Percentiles rank a stretch among this genome's conserved stretches.
These are phyloP conservation scores for Diaporthe vaccinii DNA, from an alignment of 2,329 filamentous ascomycete genomes.

Conservation along the genomic window DNA sequence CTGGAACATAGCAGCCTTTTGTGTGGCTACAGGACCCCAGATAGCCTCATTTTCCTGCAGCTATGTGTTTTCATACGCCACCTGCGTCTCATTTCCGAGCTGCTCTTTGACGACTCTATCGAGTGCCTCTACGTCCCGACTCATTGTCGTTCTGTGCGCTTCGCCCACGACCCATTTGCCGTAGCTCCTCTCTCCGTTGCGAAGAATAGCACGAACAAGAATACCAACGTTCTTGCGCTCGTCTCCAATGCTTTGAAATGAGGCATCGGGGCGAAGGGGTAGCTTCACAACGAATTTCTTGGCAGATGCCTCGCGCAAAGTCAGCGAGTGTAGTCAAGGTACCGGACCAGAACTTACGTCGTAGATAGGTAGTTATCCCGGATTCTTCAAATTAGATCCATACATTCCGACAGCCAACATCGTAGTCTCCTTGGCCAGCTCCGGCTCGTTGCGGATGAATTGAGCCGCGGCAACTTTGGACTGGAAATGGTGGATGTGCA, in stretches of 20 bases:
- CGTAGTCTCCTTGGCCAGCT: background rate
- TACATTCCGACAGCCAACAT: slow-evolving; percentile 7
- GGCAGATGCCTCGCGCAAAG: background rate
- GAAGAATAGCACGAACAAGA: slow-evolving; percentile 4
- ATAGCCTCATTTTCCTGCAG: background rate
- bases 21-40: background rate
- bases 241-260: slow-evolving; percentile 4
- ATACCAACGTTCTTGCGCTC: background rate
- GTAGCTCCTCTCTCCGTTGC: background rate
- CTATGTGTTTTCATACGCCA: background rate
- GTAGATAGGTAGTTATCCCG: background rate
- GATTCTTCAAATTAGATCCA: background rate
- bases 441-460: background rate
- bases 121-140: background rate
- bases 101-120: background rate
- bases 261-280: background rate
- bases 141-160: background rate
- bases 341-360: background rate
- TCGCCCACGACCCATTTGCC: slow-evolving; percentile 3
- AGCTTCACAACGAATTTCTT: background rate
- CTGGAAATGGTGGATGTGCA: background rate
- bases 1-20: background rate
- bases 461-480: background rate
- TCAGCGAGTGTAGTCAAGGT: background rate
- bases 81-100: background rate